Evolutionary conservation across 352 stramenopile species (phyloP).

Genomic region (Phytophthora ohioensis): DNA sequence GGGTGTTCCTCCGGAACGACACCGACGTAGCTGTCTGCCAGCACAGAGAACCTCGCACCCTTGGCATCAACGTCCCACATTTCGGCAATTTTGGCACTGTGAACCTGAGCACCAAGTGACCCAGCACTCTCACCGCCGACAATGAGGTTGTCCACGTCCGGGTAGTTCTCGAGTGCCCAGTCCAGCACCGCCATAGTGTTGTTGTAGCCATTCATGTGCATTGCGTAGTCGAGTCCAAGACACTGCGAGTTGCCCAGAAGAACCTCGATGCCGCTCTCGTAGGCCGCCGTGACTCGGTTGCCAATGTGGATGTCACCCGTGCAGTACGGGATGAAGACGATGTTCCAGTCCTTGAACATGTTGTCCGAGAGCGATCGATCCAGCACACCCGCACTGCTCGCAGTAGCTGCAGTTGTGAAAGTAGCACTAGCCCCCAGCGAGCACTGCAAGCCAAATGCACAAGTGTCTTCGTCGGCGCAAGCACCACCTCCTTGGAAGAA

Average conservation of each 20-base stretch:
- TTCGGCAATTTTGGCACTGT: constrained; percentile 51
- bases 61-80: constrained; percentile 62
- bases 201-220: constrained; percentile 71
- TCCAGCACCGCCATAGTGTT: constrained; percentile 68
- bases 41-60: constrained; percentile 48
- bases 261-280: constrained; percentile 42
- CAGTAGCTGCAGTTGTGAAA: constrained; percentile 50
- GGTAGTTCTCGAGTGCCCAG: constrained; percentile 71
- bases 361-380: constrained; percentile 60
- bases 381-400: constrained; percentile 56
- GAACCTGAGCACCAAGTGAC: constrained; percentile 56
- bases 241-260: constrained; percentile 49
- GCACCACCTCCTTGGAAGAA: constrained; percentile 71
- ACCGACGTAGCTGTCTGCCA: constrained; percentile 67
- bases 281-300: constrained; percentile 33
- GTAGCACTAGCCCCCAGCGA: constrained; percentile 44
- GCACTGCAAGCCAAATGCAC: constrained; percentile 65
- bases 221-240: constrained; percentile 47
- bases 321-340: constrained; percentile 79
- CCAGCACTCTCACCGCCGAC: constrained; percentile 62
- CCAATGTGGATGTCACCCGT: constrained; percentile 74
- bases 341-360: constrained; percentile 77
- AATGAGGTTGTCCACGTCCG: constrained; percentile 57
- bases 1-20: constrained; percentile 49
- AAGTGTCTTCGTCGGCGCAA: constrained; percentile 65